phyloP scores from a whole-genome alignment of 1,139 yeast species.

The Yamadazyma conglobata region DNA sequence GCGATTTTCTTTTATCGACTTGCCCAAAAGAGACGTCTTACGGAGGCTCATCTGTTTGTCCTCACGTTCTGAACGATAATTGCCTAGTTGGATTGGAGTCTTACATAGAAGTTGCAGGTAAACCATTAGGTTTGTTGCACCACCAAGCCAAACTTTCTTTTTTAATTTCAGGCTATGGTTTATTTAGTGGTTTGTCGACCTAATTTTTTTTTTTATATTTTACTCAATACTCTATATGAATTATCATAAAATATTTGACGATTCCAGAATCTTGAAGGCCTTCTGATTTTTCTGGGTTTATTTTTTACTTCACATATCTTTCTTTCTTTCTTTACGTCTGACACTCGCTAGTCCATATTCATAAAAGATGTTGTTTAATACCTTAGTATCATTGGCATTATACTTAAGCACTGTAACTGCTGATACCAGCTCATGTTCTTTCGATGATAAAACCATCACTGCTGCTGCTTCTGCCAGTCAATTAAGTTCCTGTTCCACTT shows the following conservation, averaged over 20 bases:
- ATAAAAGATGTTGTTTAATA: slow-evolving; percentile 17
- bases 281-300: neutral
- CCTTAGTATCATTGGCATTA: slow-evolving; percentile 16
- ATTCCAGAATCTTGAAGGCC: slow-evolving; percentile 1
- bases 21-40: no score
- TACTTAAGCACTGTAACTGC: slow-evolving; percentile 7
- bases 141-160: no score
- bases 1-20: no score
- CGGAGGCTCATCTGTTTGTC: no score
- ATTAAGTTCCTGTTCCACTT: slow-evolving; percentile 39
- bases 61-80: no score
- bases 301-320: slow-evolving; percentile 1
- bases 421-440: slow-evolving; percentile 27
- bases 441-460: slow-evolving; percentile 36
- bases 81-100: no score
- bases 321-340: neutral
- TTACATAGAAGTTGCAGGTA: no score
- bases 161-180: no score
- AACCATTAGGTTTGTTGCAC: no score
- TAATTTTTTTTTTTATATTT: no score
- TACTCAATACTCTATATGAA: no score
- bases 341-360: slow-evolving; percentile 1
- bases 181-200: no score
- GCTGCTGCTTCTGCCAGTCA: slow-evolving; percentile 35
- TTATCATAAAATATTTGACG: neutral